Evolutionary conservation across 768 basidiomycete genomes (phyloP).

Genomic region (Cubamyces sp.): DNA sequence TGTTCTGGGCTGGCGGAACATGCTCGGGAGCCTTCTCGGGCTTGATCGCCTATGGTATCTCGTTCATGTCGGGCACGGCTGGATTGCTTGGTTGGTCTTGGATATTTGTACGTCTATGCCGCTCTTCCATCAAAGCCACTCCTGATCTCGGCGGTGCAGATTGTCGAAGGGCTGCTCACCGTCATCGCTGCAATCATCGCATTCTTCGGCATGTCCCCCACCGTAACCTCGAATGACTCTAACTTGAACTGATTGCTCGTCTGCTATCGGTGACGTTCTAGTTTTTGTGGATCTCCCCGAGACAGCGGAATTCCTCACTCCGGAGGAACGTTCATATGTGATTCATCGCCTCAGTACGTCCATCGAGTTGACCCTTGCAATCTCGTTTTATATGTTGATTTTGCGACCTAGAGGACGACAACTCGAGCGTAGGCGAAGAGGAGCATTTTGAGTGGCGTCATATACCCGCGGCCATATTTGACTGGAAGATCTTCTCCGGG

Average conservation of each 20-base stretch:
- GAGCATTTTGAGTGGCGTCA: constrained; percentile 59
- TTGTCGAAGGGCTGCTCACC: constrained; percentile 66
- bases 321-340: constrained; percentile 57
- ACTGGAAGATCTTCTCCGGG: constrained; percentile 71
- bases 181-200: constrained; percentile 58
- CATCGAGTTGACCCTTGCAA: not conserved
- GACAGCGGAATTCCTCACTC: constrained; percentile 61
- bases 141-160: constrained; percentile 38
- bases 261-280: constrained; percentile 25
- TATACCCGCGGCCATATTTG: constrained; percentile 53
- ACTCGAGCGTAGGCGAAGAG: constrained; percentile 59
- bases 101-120: constrained; percentile 33
- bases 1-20: constrained; percentile 33
- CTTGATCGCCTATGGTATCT: constrained; percentile 39
- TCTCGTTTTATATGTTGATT: not conserved
- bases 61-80: constrained; percentile 37
- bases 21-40: constrained; percentile 31
- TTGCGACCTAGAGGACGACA: constrained; percentile 48
- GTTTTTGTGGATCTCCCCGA: constrained; percentile 64
- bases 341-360: constrained; percentile 57
- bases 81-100: constrained; percentile 36
- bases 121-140: not conserved
- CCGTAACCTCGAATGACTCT: no score
- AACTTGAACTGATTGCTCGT: no score
- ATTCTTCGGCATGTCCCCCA: constrained; percentile 45